phyloP scores from a whole-genome alignment of 2,329 filamentous ascomycete species.

The Amesomyces nigricolor region DNA sequence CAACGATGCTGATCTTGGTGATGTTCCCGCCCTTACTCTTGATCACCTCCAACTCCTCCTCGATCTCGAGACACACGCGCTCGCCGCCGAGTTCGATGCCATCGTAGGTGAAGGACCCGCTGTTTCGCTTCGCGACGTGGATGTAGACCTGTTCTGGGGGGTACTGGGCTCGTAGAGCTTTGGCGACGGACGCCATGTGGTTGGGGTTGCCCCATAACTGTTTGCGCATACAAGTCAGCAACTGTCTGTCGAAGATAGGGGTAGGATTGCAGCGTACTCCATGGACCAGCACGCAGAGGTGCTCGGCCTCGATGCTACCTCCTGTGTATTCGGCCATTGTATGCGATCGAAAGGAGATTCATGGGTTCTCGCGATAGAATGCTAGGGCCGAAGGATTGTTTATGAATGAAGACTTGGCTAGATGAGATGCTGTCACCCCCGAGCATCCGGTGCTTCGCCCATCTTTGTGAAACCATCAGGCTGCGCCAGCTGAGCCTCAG shows the following conservation, averaged over 20 bases:
- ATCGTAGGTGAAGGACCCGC: conserved; percentile 66
- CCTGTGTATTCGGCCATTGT: conserved; percentile 42
- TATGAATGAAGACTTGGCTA: neutral
- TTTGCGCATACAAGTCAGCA: conserved; percentile 9
- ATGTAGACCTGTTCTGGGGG: conserved; percentile 61
- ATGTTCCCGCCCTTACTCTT: conserved; percentile 62
- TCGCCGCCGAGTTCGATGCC: conserved; percentile 64
- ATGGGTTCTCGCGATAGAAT: no score
- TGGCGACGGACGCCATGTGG: conserved; percentile 64
- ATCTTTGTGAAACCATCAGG: neutral
- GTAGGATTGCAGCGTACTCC: conserved; percentile 48
- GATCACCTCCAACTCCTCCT: conserved; percentile 54
- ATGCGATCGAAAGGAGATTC: no score
- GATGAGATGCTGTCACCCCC: neutral
- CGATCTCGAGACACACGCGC: conserved; percentile 61
- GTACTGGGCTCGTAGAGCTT: conserved; percentile 56
- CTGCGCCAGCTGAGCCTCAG: neutral
- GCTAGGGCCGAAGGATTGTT: no score
- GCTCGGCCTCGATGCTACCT: conserved; percentile 52
- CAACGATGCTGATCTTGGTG: conserved; percentile 76
- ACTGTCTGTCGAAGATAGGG: neutral
- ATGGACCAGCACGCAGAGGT: conserved; percentile 73
- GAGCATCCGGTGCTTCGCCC: neutral
- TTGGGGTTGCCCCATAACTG: conserved; percentile 74
- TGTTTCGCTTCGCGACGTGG: conserved; percentile 66